Percentiles rank a stretch among this genome's conserved stretches.
phyloP scores from a whole-genome alignment of 495 filamentous ascomycete species.

The Gamarada debralockiae region DNA sequence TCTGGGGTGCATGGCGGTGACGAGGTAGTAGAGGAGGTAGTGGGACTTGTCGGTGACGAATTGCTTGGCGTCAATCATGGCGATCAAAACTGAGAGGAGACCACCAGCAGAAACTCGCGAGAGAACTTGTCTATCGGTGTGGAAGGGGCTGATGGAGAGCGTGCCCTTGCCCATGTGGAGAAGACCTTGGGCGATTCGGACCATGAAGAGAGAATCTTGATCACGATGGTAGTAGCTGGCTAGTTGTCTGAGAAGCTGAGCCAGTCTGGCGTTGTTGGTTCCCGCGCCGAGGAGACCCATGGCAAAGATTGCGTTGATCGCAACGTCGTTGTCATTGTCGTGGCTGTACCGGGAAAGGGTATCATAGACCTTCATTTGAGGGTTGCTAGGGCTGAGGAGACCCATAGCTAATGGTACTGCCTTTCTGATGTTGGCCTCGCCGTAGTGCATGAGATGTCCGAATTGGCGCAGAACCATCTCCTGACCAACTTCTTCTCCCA shows the following conservation, averaged over 20 bases:
- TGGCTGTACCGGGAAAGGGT: slow-evolving; percentile 97
- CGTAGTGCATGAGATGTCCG: slow-evolving; percentile 98
- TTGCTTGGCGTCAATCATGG: slow-evolving; percentile 90
- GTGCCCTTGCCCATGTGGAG: slow-evolving; percentile 99
- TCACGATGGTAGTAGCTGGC: slow-evolving; percentile 98
- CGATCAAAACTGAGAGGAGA: slow-evolving; percentile 82
- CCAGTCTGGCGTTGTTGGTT: slow-evolving; percentile 96
- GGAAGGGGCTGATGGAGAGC: slow-evolving; percentile 91
- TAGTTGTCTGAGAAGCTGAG: slow-evolving; percentile 89
- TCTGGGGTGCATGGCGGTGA: slow-evolving; percentile 94
- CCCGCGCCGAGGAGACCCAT: slow-evolving; percentile 97
- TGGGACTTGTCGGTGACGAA: slow-evolving; percentile 88
- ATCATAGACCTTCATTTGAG: slow-evolving; percentile 99
- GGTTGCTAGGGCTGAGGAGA: slow-evolving; percentile 92
- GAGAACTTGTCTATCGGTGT: slow-evolving; percentile 94
- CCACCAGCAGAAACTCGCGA: slow-evolving; percentile 88
- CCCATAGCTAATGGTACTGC: slow-evolving; percentile 98
- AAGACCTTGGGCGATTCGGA: slow-evolving; percentile 95
- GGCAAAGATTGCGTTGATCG: slow-evolving; percentile 97
- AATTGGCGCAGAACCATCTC: slow-evolving; percentile 98
- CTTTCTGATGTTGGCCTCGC: slow-evolving; percentile 92
- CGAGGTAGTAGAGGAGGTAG: slow-evolving; percentile 96
- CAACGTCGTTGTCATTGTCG: slow-evolving; percentile 98
- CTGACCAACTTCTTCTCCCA: slow-evolving; percentile 98
- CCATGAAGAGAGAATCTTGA: slow-evolving; percentile 95